Evolutionary conservation across 306 rosid species (phyloP).

Genomic region (Begonia fuchsioides): DNA sequence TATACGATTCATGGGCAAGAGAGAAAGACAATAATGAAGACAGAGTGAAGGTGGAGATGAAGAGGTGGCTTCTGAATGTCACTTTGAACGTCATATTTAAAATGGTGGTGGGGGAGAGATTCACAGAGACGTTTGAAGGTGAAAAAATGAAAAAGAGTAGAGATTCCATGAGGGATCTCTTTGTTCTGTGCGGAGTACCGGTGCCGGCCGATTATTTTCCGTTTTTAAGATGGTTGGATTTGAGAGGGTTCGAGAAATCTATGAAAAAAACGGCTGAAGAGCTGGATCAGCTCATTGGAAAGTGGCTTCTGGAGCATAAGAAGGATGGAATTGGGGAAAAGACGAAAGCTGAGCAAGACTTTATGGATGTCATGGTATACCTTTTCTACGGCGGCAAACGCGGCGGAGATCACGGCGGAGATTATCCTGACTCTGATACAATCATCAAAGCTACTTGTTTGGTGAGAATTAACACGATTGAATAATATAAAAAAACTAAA

Average conservation of each 20-base stretch:
- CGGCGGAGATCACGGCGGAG: neutral
- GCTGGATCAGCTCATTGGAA: neutral
- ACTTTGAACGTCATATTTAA: constrained; percentile 6
- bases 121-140: neutral
- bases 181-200: constrained; percentile 1
- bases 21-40: no score
- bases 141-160: neutral
- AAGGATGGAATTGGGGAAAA: neutral
- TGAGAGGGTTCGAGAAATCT: constrained; percentile 19
- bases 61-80: constrained; percentile 12
- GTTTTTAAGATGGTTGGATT: constrained; percentile 16
- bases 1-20: neutral
- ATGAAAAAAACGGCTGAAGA: constrained; percentile 13
- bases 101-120: constrained; percentile 14
- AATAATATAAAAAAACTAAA: no score
- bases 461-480: constrained; percentile 3
- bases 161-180: constrained; percentile 3
- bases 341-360: constrained; percentile 4
- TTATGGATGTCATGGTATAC: constrained; percentile 15
- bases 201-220: constrained; percentile 13
- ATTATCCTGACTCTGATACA: constrained; percentile 5
- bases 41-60: constrained; percentile 8
- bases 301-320: constrained; percentile 16
- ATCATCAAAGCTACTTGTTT: constrained; percentile 13
- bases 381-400: neutral